Conservation (phyloP, 202 grass and related monocot genomes). For the Carex arenaria region DNA sequence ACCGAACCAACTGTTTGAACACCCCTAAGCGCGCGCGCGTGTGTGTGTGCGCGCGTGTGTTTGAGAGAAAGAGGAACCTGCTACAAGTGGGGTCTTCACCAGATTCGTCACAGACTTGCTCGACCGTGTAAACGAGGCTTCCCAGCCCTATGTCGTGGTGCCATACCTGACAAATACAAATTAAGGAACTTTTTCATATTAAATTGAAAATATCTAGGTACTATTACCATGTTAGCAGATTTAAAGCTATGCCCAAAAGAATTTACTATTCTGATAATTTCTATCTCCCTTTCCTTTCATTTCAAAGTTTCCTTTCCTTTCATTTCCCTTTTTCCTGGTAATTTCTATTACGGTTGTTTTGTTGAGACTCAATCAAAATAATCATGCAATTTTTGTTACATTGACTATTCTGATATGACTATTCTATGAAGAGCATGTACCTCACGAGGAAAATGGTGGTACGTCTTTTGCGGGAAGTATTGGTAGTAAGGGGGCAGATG, state of each 20-base stretch:
- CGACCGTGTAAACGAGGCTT: slow-evolving; percentile 53
- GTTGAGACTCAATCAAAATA: not conserved
- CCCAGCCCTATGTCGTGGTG: slow-evolving; percentile 52
- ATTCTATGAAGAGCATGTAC: slow-evolving; percentile 26
- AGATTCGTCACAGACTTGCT: slow-evolving; percentile 79
- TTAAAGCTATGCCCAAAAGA: not conserved
- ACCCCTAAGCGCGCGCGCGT: not conserved
- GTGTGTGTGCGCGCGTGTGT: not conserved
- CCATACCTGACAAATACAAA: slow-evolving; percentile 65
- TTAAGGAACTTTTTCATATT: not conserved
- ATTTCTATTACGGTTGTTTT: not conserved
- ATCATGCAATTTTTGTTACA: not conserved
- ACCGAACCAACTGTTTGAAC: too few species aligned
- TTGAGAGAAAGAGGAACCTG: slow-evolving; percentile 38
- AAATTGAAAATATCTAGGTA: not conserved
- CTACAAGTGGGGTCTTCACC: slow-evolving; percentile 87
- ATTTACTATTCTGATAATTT: too few species aligned
- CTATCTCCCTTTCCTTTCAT: not conserved
- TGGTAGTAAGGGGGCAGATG: slow-evolving; percentile 85
- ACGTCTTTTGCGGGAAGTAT: slow-evolving; percentile 89
- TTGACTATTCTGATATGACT: not conserved
- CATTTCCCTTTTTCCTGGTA: not conserved
- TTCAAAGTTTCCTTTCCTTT: not conserved
- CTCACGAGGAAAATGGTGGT: slow-evolving; percentile 94
- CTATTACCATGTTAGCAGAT: not conserved